Conservation (phyloP, 306 rosid genomes). For the Fagus crenata region DNA sequence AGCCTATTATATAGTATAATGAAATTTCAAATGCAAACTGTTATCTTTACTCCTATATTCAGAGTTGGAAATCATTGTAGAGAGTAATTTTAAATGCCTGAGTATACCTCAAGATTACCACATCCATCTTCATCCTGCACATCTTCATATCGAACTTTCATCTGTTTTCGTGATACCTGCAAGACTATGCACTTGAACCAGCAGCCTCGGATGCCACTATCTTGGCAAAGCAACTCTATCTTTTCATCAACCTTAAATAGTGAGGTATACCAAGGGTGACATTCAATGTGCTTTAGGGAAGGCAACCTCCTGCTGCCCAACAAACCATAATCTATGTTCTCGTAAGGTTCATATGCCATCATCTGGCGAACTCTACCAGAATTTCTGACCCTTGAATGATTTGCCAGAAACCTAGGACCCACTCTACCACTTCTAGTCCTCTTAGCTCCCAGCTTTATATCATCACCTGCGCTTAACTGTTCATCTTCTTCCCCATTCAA, state of each 20-base stretch:
- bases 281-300: slow-evolving; percentile 51
- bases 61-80: slow-evolving; percentile 9
- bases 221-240: slow-evolving; percentile 94
- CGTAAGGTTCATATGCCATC: slow-evolving; percentile 46
- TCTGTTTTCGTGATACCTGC: slow-evolving; percentile 66
- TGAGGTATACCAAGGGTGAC: slow-evolving; percentile 48
- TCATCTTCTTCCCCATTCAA: slow-evolving; percentile 57
- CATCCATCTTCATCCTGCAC: slow-evolving; percentile 82
- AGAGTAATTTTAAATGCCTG: slow-evolving; percentile 16
- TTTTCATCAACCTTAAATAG: slow-evolving; percentile 64
- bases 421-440: slow-evolving; percentile 65
- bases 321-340: slow-evolving; percentile 46
- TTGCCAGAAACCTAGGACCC: slow-evolving; percentile 41
- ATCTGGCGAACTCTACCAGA: slow-evolving; percentile 44
- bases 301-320: slow-evolving; percentile 45
- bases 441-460: slow-evolving; percentile 60
- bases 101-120: slow-evolving; percentile 85
- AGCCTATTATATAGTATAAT: neutral
- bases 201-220: slow-evolving; percentile 99
- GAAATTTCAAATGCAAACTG: neutral
- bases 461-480: slow-evolving; percentile 50
- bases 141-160: slow-evolving; percentile 79
- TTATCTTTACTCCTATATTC: slow-evolving; percentile 20
- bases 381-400: slow-evolving; percentile 52
- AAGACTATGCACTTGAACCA: slow-evolving; percentile 92